Conservation (phyloP, 2,329 filamentous ascomycete genomes). For the Monosporascus sp. region DNA sequence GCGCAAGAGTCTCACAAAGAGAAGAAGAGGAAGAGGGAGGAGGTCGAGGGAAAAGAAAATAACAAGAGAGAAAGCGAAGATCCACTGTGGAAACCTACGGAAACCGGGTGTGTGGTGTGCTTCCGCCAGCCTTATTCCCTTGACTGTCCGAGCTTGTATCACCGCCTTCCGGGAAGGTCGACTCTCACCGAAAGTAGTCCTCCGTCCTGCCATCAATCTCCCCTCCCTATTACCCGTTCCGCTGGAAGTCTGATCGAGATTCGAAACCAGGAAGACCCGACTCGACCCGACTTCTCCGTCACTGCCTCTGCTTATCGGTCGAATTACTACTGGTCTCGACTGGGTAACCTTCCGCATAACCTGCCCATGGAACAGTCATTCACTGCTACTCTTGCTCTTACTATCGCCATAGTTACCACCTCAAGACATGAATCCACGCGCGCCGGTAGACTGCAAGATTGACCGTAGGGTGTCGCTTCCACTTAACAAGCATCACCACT, state of each 20-base stretch:
- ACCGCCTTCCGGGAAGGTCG: slow-evolving; percentile 16
- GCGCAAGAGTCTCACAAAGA: too few relatives aligned
- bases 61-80: too few relatives aligned
- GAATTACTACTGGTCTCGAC: neutral
- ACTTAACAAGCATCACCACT: slow-evolving; percentile 2
- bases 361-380: too few relatives aligned
- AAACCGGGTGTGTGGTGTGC: slow-evolving; percentile 9
- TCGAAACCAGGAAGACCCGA: neutral
- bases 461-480: slow-evolving; percentile 25
- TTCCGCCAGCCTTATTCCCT: too few relatives aligned
- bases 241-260: slow-evolving; percentile 9
- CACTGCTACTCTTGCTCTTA: slow-evolving; percentile 14
- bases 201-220: slow-evolving; percentile 15
- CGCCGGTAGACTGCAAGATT: slow-evolving; percentile 26
- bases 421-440: slow-evolving; percentile 30
- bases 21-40: too few relatives aligned
- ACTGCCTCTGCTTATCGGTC: neutral
- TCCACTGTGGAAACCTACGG: neutral
- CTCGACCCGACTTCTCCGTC: neutral
- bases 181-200: slow-evolving; percentile 11
- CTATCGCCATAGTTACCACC: slow-evolving; percentile 14
- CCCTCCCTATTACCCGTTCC: slow-evolving; percentile 17
- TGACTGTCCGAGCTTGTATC: slow-evolving; percentile 12
- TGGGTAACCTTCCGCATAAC: too few relatives aligned
- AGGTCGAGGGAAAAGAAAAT: too few relatives aligned